Conservation (phyloP, 2,329 filamentous ascomycete species). For the Didymella exigua region DNA sequence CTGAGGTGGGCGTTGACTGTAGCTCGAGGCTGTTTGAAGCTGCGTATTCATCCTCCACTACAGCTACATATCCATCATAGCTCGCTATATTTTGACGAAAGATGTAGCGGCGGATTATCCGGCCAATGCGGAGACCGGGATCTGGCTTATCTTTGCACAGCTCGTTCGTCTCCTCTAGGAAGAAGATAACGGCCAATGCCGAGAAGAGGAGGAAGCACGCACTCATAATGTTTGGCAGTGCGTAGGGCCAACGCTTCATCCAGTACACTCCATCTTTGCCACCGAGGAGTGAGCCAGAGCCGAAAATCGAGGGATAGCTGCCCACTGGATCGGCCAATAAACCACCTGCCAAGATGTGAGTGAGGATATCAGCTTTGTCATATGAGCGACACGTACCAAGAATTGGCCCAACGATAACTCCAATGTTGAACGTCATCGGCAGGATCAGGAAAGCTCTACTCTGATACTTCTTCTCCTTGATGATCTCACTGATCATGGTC, state of each 20-base stretch:
- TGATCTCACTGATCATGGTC: constrained; percentile 75
- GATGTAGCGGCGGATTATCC: constrained; percentile 45
- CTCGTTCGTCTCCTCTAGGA: constrained; percentile 66
- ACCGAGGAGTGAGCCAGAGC: constrained; percentile 62
- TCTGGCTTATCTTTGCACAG: constrained; percentile 50
- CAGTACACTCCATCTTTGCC: constrained; percentile 65
- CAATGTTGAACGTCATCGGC: constrained; percentile 71
- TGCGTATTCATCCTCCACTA: constrained; percentile 39
- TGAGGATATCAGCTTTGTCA: not conserved
- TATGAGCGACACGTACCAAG: constrained; percentile 33
- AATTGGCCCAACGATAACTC: constrained; percentile 54
- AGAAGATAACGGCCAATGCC: constrained; percentile 63
- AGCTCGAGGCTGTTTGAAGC: constrained; percentile 34
- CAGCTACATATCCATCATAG: constrained; percentile 37
- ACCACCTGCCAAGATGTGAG: constrained; percentile 60
- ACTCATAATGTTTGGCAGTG: constrained; percentile 71
- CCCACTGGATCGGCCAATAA: constrained; percentile 69
- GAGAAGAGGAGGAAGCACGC: constrained; percentile 64
- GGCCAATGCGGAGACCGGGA: constrained; percentile 47
- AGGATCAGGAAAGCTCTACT: constrained; percentile 63
- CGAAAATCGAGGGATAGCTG: constrained; percentile 68
- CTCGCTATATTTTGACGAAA: constrained; percentile 33
- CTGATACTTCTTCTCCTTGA: constrained; percentile 69
- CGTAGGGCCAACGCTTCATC: constrained; percentile 70
- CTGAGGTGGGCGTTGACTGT: constrained; percentile 37